These are phyloP conservation scores for Gillenia trifoliata DNA, from an alignment of 306 rosid genomes.

Conservation along the genomic window DNA sequence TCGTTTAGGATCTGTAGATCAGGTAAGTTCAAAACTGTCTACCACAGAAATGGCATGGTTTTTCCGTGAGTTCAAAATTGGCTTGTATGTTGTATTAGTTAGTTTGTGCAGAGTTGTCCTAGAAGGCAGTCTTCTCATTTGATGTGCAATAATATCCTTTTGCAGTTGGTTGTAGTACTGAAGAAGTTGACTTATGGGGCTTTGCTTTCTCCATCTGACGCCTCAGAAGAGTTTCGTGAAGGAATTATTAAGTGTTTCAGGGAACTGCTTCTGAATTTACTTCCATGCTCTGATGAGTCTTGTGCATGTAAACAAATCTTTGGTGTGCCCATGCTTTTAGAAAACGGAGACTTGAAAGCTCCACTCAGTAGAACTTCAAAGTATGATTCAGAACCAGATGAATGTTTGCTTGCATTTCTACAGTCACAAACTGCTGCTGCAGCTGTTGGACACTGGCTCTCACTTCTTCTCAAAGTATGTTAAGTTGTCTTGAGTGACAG, in stretches of 20 bases:
- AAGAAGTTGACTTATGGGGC: slow-evolving; percentile 93
- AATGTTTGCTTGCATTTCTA: slow-evolving; percentile 76
- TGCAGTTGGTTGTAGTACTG: slow-evolving; percentile 87
- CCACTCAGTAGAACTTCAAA: slow-evolving; percentile 27
- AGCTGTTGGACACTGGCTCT: slow-evolving; percentile 94
- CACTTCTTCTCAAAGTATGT: slow-evolving; percentile 85
- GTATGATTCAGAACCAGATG: slow-evolving; percentile 44
- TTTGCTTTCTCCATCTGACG: slow-evolving; percentile 74
- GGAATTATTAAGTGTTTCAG: slow-evolving; percentile 76
- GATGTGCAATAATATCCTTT: slow-evolving; percentile 25
- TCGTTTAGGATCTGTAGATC: slow-evolving; percentile 68
- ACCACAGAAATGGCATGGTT: neutral
- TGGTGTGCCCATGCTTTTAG: slow-evolving; percentile 56
- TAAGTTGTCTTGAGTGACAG: slow-evolving; percentile 6
- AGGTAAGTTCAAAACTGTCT: slow-evolving; percentile 36
- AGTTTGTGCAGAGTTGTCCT: neutral
- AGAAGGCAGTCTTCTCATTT: neutral
- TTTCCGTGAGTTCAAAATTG: neutral
- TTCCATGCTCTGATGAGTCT: slow-evolving; percentile 51
- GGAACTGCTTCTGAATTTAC: slow-evolving; percentile 58
- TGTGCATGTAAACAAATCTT: slow-evolving; percentile 57
- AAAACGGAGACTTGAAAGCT: slow-evolving; percentile 26
- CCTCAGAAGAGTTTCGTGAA: slow-evolving; percentile 97
- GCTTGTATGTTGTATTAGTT: neutral
- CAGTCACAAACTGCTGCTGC: slow-evolving; percentile 71